Evolutionary conservation across 2,329 filamentous ascomycete species (phyloP).

Genomic region (Fusarium verrucosum): DNA sequence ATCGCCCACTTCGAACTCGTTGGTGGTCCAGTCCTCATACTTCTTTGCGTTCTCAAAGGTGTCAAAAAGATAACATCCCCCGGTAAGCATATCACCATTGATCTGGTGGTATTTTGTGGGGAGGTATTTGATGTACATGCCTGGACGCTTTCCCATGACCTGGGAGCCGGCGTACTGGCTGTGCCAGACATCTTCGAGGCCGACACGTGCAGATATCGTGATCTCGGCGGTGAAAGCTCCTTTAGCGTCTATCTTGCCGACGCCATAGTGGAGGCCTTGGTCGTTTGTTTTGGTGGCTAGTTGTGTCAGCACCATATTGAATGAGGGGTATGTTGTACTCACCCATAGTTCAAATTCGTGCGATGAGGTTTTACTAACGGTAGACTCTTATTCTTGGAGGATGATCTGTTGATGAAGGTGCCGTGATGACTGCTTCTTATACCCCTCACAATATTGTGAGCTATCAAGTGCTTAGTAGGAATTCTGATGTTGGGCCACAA

Average conservation of each 20-base stretch:
- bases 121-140: conserved; percentile 38
- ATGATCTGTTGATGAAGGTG: neutral
- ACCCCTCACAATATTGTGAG: neutral
- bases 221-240: conserved; percentile 37
- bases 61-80: conserved; percentile 31
- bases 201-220: conserved; percentile 9
- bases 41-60: conserved; percentile 22
- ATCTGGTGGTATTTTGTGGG: conserved; percentile 26
- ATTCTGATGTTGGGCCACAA: neutral
- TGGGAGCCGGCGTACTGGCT: conserved; percentile 29
- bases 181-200: conserved; percentile 31
- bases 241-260: conserved; percentile 11
- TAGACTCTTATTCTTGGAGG: neutral
- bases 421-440: neutral
- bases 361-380: neutral
- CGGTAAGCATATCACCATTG: conserved; percentile 29
- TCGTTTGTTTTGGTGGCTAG: neutral
- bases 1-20: conserved; percentile 37
- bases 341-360: conserved; percentile 5
- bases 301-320: neutral
- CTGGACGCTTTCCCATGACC: conserved; percentile 26
- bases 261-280: conserved; percentile 4
- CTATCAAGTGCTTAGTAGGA: neutral
- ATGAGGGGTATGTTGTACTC: neutral
- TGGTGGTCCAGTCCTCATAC: conserved; percentile 30